Conservation (phyloP, 768 basidiomycete genomes). For the Saitozyma podzolica region DNA sequence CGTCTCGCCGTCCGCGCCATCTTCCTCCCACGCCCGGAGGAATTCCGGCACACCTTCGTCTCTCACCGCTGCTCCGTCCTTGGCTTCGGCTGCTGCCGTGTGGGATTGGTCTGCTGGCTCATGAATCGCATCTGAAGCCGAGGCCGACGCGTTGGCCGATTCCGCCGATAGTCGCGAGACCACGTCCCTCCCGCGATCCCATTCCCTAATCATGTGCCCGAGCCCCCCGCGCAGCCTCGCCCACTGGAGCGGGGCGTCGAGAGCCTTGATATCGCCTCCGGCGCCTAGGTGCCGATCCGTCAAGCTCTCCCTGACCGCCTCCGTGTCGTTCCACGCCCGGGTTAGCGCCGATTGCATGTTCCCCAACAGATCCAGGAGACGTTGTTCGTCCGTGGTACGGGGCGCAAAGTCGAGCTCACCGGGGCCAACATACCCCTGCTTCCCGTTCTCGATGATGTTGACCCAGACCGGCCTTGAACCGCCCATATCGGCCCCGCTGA, state of each 20-base stretch:
- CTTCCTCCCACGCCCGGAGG: conserved; percentile 14
- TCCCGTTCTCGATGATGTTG: too few relatives aligned
- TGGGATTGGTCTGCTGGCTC: neutral
- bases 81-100: neutral
- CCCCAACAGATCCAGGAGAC: conserved; percentile 6
- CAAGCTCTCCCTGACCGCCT: conserved; percentile 3
- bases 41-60: conserved; percentile 4
- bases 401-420: conserved; percentile 14
- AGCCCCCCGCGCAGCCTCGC: conserved; percentile 27
- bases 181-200: conserved; percentile 41
- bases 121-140: neutral
- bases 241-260: conserved; percentile 17
- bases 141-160: neutral
- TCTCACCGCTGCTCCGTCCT: neutral
- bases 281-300: neutral
- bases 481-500: too few relatives aligned
- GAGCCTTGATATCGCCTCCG: neutral
- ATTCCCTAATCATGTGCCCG: conserved; percentile 36
- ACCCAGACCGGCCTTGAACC: too few relatives aligned
- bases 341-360: conserved; percentile 10
- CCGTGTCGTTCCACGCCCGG: conserved; percentile 3
- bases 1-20: neutral
- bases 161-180: conserved; percentile 12
- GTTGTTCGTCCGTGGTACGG: neutral
- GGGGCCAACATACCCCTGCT: too few relatives aligned